A percentile compares a stretch with the other conserved stretches of the same genome.
Evolutionary conservation across 1,139 yeast genomes (phyloP).

Genomic region (Chernovozyma aurita): DNA sequence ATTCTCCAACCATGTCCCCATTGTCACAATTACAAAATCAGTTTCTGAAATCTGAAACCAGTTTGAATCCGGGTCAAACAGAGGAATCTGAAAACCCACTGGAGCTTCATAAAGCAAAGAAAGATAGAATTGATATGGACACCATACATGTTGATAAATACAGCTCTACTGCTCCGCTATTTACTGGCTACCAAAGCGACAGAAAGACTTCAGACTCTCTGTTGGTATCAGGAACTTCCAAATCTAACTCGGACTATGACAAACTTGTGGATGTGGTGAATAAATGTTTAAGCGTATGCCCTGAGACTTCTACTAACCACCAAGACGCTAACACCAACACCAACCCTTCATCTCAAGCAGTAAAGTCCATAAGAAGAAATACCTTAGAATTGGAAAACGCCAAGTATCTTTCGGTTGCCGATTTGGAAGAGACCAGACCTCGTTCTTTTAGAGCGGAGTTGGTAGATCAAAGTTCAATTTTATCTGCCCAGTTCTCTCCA

Average conservation of each 20-base stretch:
- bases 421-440: slow-evolving; percentile 20
- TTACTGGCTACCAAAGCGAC: neutral
- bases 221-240: neutral
- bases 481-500: slow-evolving; percentile 3
- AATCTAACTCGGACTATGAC: neutral
- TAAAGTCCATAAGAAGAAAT: slow-evolving; percentile 12
- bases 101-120: neutral
- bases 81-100: neutral
- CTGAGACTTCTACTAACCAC: neutral
- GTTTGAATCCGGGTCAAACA: neutral
- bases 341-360: too few relatives aligned
- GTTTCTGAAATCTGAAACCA: too few relatives aligned
- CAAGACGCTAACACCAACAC: too few relatives aligned
- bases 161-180: neutral
- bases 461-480: neutral
- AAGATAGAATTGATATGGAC: neutral
- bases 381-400: slow-evolving; percentile 8
- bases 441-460: slow-evolving; percentile 27
- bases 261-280: neutral
- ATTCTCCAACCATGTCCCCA: slow-evolving; percentile 4
- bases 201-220: slow-evolving; percentile 1
- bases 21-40: slow-evolving; percentile 3
- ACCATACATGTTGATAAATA: neutral
- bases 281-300: neutral
- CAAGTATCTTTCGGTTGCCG: slow-evolving; percentile 4